Conservation (phyloP, 2,329 filamentous ascomycete species). For the Colletotrichum gigasporum region DNA sequence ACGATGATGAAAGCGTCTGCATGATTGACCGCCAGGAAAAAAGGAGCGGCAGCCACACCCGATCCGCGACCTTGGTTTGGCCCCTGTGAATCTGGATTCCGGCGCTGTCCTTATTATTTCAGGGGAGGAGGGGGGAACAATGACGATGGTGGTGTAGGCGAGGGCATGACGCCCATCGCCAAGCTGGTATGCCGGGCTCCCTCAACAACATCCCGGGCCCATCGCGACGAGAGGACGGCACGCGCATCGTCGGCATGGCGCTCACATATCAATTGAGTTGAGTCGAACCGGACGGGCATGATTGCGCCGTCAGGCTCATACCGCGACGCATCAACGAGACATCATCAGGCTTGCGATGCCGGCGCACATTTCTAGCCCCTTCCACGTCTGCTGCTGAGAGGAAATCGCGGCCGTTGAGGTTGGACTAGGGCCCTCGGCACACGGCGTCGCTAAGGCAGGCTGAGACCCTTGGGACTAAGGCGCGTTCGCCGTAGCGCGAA, state of each 20-base stretch:
- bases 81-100: conserved; percentile 3
- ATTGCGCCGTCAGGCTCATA: not conserved
- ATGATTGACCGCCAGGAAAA: conserved; percentile 14
- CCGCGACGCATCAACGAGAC: not conserved
- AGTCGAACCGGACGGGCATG: not conserved
- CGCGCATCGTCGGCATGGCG: not conserved
- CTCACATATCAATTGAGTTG: not conserved
- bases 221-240: not conserved
- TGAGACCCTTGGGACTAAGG: not conserved
- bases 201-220: not conserved
- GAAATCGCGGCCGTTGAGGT: not conserved
- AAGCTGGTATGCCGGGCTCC: not conserved
- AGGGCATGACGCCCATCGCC: not conserved
- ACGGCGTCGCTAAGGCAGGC: not conserved
- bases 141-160: not conserved
- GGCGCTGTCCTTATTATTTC: not conserved
- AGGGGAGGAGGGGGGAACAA: not conserved
- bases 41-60: not conserved
- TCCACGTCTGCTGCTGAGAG: too few species aligned
- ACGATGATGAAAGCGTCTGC: conserved; percentile 19
- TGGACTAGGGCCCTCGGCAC: not conserved
- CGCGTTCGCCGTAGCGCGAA: not conserved
- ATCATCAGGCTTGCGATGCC: too few species aligned
- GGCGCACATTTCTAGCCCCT: too few species aligned
- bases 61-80: conserved; percentile 12